These are phyloP conservation scores for Hypholoma sublateritium DNA, from an alignment of 768 basidiomycete genomes.

Conservation along the genomic window DNA sequence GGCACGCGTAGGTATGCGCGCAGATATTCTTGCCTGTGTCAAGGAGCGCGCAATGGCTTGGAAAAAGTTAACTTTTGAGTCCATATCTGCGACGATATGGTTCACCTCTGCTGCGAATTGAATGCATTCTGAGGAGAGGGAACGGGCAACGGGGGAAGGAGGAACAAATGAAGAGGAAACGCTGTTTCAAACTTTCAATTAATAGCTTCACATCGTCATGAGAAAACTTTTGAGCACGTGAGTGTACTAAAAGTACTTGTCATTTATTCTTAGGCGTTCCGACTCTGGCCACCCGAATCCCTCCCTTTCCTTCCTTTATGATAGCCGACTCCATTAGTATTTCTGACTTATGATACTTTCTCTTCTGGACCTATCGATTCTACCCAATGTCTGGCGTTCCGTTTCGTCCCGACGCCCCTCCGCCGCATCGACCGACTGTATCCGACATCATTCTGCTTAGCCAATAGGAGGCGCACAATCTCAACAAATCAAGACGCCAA, in stretches of 20 bases:
- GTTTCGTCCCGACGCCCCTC: not conserved
- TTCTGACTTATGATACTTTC: not conserved
- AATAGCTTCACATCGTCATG: not conserved
- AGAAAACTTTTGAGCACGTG: not conserved
- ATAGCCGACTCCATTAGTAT: too few relatives aligned
- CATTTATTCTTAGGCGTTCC: not conserved
- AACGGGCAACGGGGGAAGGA: not conserved
- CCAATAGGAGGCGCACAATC: too few relatives aligned
- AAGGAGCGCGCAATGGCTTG: constrained; percentile 2
- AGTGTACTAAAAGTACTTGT: not conserved
- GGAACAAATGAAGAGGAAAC: not conserved
- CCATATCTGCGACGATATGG: not conserved
- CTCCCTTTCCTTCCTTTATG: too few relatives aligned
- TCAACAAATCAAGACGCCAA: too few relatives aligned
- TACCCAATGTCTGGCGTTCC: not conserved
- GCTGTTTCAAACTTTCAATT: not conserved
- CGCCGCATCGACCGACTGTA: not conserved
- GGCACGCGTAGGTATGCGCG: not conserved
- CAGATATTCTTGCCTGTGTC: not conserved
- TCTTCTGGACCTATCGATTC: not conserved
- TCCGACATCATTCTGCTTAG: not conserved
- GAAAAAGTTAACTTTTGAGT: not conserved
- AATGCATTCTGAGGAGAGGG: constrained; percentile 1
- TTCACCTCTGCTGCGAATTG: constrained; percentile 5
- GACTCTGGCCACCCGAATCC: too few relatives aligned